These are phyloP conservation scores for Tausonia pullulans DNA, from an alignment of 1,284 basidiomycete species.

Conservation along the genomic window DNA sequence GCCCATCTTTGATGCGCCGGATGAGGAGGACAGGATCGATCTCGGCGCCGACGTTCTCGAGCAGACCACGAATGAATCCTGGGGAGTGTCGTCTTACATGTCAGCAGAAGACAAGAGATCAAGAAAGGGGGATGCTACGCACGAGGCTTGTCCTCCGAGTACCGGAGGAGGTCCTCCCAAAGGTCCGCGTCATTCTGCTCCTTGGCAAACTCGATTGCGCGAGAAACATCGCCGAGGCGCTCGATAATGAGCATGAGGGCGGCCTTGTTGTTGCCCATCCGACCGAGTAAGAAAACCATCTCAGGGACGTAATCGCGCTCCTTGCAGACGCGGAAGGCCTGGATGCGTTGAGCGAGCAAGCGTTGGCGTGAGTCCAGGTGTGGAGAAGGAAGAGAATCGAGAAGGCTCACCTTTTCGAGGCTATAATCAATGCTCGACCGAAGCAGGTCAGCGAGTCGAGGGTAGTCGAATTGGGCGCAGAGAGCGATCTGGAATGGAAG, in stretches of 20 bases:
- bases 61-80: slow-evolving; percentile 87
- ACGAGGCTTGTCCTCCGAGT: slow-evolving; percentile 88
- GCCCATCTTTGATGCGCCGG: slow-evolving; percentile 83
- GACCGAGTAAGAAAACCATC: slow-evolving; percentile 94
- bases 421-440: slow-evolving; percentile 86
- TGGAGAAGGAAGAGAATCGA: not conserved
- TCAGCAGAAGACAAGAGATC: not conserved
- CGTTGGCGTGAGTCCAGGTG: not conserved
- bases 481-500: slow-evolving; percentile 57
- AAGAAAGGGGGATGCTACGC: slow-evolving; percentile 20
- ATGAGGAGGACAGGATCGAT: slow-evolving; percentile 93
- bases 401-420: slow-evolving; percentile 56
- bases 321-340: slow-evolving; percentile 83
- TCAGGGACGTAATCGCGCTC: slow-evolving; percentile 79
- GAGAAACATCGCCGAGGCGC: slow-evolving; percentile 78
- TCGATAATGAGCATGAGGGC: slow-evolving; percentile 93
- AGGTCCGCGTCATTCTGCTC: slow-evolving; percentile 95
- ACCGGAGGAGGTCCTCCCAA: slow-evolving; percentile 90
- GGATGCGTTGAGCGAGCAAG: not conserved
- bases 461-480: slow-evolving; percentile 76
- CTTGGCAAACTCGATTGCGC: slow-evolving; percentile 97
- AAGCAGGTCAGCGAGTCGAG: slow-evolving; percentile 76
- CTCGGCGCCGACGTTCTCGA: slow-evolving; percentile 92
- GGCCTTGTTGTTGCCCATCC: slow-evolving; percentile 94
- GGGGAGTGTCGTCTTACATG: slow-evolving; percentile 3